Evolutionary conservation across 2,329 filamentous ascomycete species (phyloP), one percentile per base, ranked within the genome.

Genomic region (Teratosphaeria zuluensis): DNA sequence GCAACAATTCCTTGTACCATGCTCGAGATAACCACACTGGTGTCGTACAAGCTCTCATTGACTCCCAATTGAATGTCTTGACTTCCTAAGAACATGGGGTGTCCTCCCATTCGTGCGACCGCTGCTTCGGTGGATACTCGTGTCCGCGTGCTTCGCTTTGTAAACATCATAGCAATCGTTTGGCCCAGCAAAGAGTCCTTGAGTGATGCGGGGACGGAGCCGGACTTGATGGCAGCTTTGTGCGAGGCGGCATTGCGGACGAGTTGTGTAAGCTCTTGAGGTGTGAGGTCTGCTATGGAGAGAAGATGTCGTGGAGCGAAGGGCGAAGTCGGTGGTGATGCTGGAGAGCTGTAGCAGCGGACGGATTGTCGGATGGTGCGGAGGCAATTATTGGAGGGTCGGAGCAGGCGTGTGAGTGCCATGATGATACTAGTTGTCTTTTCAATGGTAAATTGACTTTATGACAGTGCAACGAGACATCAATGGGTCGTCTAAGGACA

Each of bases 11-110:
- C 74, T 58, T 77, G 71, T 2, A 76, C 71, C 76, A 81, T 76
- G 73, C 89, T 95, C n/a, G 91, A 96, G 65, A 99, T 90, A 62
- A 99, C 90, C 48, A 88, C 81, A 0, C 90, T 87, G 4, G 92
- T 96, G 74, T 99, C 94, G 71, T 90, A 88, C n/a, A 97, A 81
- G 4, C 89, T 92, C 76, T 99, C 94, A 69, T 99, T 99, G 63
- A 92, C 94, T 56, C 94, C 94, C 21, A 99, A 81, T 74, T 99
- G 94, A 62, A 99, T 99, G 71, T 99, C 94, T 58, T 95, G 87
- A 71, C 92, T 94, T 68, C 92, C 91, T 59, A 99, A 76, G 72
- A 99, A 99, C 92, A 99, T 96, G 24, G 94, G 87, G 68, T 96
- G 88, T 0, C 92, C 94, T 42, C 92, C 91, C 79, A 99, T 82